phyloP scores from a whole-genome alignment of 495 filamentous ascomycete species.

The Aspergillus wentii region DNA sequence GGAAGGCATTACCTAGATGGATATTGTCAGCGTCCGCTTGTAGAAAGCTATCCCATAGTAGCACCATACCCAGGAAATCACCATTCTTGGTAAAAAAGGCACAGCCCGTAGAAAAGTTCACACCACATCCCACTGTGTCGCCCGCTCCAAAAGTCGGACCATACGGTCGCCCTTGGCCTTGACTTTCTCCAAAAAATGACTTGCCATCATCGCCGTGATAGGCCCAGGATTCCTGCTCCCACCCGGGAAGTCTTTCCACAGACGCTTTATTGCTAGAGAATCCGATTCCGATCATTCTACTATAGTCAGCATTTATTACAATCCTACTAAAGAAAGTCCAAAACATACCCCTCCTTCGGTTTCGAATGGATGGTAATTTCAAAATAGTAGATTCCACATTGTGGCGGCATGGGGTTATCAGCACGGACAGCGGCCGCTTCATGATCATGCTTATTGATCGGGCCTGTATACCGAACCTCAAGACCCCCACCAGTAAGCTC shows the following conservation, averaged over 20 bases:
- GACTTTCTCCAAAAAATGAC: conserved; percentile 63
- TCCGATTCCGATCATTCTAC: conserved; percentile 80
- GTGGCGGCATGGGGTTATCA: conserved; percentile 84
- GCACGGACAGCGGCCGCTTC: conserved; percentile 83
- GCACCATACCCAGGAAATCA: conserved; percentile 60
- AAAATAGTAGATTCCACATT: conserved; percentile 95
- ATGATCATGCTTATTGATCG: conserved; percentile 61
- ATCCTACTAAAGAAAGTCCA: neutral
- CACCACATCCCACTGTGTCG: conserved; percentile 89
- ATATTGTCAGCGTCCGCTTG: neutral
- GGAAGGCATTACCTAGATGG: conserved; percentile 70
- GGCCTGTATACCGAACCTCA: conserved; percentile 71
- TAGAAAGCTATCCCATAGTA: neutral
- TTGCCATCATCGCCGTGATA: conserved; percentile 97
- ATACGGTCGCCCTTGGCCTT: conserved; percentile 70
- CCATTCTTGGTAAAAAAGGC: conserved; percentile 98
- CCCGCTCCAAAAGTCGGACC: conserved; percentile 64
- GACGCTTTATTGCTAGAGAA: conserved; percentile 73
- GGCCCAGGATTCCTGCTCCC: conserved; percentile 95
- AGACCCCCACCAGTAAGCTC: conserved; percentile 72
- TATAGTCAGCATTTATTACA: conserved; percentile 17
- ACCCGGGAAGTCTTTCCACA: conserved; percentile 81
- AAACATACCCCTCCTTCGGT: conserved; percentile 79
- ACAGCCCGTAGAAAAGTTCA: conserved; percentile 85
- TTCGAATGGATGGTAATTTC: conserved; percentile 84